Evolutionary conservation across 345 rosid genomes (phyloP).

Genomic region (Passiflora organensis): DNA sequence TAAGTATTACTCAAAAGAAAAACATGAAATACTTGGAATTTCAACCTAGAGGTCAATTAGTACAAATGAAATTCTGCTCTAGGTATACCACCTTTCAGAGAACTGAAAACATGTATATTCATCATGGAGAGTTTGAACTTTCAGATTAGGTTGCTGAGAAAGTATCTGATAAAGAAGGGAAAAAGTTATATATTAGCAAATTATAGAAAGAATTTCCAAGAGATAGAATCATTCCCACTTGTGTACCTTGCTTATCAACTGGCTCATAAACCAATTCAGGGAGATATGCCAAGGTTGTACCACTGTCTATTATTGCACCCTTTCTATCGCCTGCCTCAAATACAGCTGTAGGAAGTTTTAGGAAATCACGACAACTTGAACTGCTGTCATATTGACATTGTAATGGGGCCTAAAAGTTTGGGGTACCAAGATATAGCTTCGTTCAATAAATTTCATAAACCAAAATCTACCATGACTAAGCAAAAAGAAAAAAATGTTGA

Average conservation of each 20-base stretch:
- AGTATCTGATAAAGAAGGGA: constrained; percentile 50
- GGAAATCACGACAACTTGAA: constrained; percentile 73
- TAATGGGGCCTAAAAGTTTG: constrained; percentile 78
- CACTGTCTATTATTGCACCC: constrained; percentile 93
- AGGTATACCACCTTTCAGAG: constrained; percentile 62
- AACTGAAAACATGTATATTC: constrained; percentile 89
- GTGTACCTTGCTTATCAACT: constrained; percentile 65
- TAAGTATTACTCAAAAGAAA: background rate
- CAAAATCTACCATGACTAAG: constrained; percentile 8
- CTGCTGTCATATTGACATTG: constrained; percentile 93
- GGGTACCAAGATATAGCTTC: constrained; percentile 11
- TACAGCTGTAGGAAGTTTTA: constrained; percentile 58
- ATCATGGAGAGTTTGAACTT: constrained; percentile 62
- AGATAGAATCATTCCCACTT: constrained; percentile 5
- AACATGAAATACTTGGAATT: background rate
- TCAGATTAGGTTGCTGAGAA: constrained; percentile 68
- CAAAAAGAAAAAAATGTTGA: constrained; percentile 5
- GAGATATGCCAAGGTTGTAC: constrained; percentile 96
- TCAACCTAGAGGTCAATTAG: background rate
- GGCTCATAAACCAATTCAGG: constrained; percentile 83
- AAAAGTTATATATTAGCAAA: constrained; percentile 5
- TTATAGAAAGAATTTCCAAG: constrained; percentile 4
- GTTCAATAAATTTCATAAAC: constrained; percentile 11
- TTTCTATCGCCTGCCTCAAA: constrained; percentile 63
- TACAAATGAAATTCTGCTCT: background rate